Evolutionary conservation across 225 moss, liverwort and hornwort genomes (phyloP), one percentile per base, ranked within the genome.

Genomic region (Physcomitrium patens): DNA sequence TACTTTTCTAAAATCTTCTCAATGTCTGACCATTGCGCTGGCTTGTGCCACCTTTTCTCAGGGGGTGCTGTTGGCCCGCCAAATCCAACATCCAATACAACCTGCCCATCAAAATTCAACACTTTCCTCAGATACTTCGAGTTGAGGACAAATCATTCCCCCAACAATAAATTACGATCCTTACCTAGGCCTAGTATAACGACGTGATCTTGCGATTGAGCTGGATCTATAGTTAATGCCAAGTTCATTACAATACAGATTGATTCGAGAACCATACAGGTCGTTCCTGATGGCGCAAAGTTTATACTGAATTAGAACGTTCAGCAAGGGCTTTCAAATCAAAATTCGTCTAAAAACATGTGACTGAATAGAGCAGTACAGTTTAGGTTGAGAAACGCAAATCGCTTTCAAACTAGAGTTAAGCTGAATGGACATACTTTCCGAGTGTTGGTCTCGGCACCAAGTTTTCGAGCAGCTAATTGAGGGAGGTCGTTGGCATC

Each of bases 11-110:
- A 24, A 8, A 89, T 67, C 24, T 72, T 79, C 80, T 91, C 76
- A 24, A 91, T 68, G 48, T 91, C 86, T 51, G 82, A 76, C 91
- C 89, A 91, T 42, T 83, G 83, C 19, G 78, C 83, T 8, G 83
- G 83, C 50, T 83, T 83, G 17, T 83, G 83, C 83, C 83, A 83
- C 61, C 83, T 75, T 20, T 83, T 83, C 62, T 78, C 78, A 46
- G 83, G 83, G 13, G 83, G 84, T 49, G 80, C 84, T 20, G 84
- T 80, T 20, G 84, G 84, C 19, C 84, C 84, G 46, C 83, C 83
- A 26, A 79, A 72, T 0, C 83, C 83, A 17, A 83, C 83, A 31
- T 83, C 83, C 24, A 83, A 52, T 45, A 79, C 78, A 65, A 78
- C 69, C 73, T 76, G 60, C 63, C 16, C 60, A 47, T 37, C 31